Conservation (phyloP, 345 rosid species). For the Salix suchowensis region DNA sequence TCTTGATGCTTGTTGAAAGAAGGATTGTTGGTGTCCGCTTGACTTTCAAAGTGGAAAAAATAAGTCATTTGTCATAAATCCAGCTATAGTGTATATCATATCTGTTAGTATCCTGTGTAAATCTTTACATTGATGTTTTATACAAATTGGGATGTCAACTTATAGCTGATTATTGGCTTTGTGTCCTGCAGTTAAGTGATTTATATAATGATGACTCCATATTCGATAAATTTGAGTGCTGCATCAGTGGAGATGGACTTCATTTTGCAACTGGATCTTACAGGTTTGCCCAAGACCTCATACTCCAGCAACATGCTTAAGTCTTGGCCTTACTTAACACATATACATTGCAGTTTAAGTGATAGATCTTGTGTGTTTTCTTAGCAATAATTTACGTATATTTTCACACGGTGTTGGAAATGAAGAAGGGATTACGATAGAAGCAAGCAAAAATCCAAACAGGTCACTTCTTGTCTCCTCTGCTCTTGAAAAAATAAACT, state of each 20-base stretch:
- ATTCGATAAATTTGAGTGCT: conserved; percentile 72
- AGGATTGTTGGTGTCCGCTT: neutral
- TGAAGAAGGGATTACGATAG: conserved; percentile 44
- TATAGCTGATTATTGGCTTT: neutral
- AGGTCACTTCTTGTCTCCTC: conserved; percentile 29
- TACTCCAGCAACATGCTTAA: neutral
- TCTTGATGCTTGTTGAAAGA: neutral
- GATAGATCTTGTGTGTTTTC: conserved; percentile 15
- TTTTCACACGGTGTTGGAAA: conserved; percentile 44
- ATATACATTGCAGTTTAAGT: conserved; percentile 5
- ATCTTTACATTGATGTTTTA: neutral
- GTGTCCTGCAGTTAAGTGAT: conserved; percentile 50
- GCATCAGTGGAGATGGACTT: conserved; percentile 54
- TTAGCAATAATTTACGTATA: conserved; percentile 51
- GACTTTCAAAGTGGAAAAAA: neutral
- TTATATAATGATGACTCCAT: conserved; percentile 55
- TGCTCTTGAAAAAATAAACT: neutral
- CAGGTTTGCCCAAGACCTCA: conserved; percentile 38
- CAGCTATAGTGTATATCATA: neutral
- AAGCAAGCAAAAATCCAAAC: conserved; percentile 44
- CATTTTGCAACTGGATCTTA: conserved; percentile 68
- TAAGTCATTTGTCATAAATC: neutral
- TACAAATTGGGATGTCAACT: neutral
- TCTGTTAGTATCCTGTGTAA: neutral
- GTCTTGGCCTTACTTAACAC: neutral